Evolutionary conservation across 192 early-diverging fungal species (phyloP), one percentile per base, ranked within the genome.

Genomic region (Backusella macrospora): DNA sequence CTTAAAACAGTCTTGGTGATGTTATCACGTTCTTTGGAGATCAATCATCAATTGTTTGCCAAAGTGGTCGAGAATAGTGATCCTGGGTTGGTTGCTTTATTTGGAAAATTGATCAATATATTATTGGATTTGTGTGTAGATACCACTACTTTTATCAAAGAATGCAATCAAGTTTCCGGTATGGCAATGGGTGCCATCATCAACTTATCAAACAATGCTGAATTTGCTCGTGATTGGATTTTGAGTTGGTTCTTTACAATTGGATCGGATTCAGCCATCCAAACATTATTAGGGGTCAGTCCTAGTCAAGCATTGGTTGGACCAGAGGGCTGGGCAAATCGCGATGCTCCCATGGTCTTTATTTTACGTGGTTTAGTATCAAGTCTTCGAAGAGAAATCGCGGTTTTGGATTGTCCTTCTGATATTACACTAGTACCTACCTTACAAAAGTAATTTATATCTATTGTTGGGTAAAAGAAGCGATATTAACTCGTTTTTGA

Each of bases 281-380:
- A 16, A 3, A 48, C 0, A 16, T 16, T 52, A 55, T 67, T 62
- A 4, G 63, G 47, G 9, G 49, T 81, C 5, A 10, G 21, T 29
- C 59, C 62, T 14, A 65, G 62, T 8, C 26, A 34, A 59, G n/a
- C 16, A 18, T 48, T 78, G 23, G 46, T 64, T 2, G 68, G 66
- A 0, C 42, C 47, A 2, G 12, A 16, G 14, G 80, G 80, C 15
- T 84, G 80, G 83, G 47, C 39, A 16, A 65, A 29, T 13, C 66
- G 62, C 6, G 76, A 82, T 39, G 64, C 73, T 1, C 68, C 73
- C 38, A 80, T 87, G 84, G 44, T 87, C 3, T 79, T 73, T 39
- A 68, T 85, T 4, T 74, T 87, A 15, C 80, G 83, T 37, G 86
- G 86, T 45, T 62, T 84, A 46, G 74, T 87, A 4, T 82, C 86